Conservation (phyloP, 148 eudicot genomes). For the Dianthus caryophyllus region DNA sequence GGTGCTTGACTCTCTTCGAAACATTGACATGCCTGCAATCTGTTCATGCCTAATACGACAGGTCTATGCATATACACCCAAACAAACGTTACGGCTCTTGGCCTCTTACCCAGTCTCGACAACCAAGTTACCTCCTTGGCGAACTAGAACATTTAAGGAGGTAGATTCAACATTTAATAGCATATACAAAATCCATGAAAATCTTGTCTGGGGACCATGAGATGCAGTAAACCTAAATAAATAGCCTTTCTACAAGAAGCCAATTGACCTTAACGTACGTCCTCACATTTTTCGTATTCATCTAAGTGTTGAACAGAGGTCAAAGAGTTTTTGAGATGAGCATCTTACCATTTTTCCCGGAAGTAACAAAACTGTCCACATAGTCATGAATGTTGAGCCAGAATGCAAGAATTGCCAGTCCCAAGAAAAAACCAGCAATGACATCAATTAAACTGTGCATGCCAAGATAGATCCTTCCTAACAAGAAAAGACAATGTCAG, state of each 20-base stretch:
- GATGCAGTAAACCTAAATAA: background rate
- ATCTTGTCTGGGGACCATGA: background rate
- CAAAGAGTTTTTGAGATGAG: background rate
- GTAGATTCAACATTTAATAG: background rate
- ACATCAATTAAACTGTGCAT: constrained; percentile 94
- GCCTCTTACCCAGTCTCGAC: background rate
- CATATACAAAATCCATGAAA: background rate
- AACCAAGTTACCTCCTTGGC: background rate
- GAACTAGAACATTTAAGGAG: background rate
- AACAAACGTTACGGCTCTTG: background rate
- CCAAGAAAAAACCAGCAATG: constrained; percentile 68
- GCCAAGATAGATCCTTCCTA: constrained; percentile 96
- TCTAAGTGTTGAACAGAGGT: constrained; percentile 1
- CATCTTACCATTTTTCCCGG: constrained; percentile 83
- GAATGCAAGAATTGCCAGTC: constrained; percentile 58
- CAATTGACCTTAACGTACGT: background rate
- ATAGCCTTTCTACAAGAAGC: background rate
- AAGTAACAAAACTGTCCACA: constrained; percentile 63
- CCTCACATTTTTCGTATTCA: background rate
- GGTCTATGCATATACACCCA: background rate
- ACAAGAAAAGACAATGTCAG: constrained; percentile 30
- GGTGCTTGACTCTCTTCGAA: no score
- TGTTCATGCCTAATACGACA: no score
- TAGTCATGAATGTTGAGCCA: constrained; percentile 68
- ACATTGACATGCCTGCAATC: no score